These are phyloP conservation scores for Hanseniaspora jakobsenii DNA, from an alignment of 805 yeast species.

Conservation along the genomic window DNA sequence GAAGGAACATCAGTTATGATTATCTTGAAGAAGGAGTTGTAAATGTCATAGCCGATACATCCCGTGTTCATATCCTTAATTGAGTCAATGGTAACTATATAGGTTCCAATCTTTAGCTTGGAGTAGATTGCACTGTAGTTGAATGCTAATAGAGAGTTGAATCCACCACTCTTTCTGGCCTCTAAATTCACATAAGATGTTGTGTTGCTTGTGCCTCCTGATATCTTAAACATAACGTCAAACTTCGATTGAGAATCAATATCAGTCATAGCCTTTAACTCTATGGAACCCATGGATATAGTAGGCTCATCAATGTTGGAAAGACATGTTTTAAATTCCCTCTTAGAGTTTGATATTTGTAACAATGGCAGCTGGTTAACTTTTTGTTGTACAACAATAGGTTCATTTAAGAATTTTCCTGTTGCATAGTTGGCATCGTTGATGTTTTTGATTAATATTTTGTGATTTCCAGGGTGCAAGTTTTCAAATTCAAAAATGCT, in stretches of 20 bases:
- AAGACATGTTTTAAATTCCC: conserved; percentile 39
- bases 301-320: conserved; percentile 28
- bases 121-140: conserved; percentile 36
- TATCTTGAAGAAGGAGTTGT: conserved; percentile 39
- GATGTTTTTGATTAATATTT: conserved; percentile 47
- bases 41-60: conserved; percentile 41
- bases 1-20: conserved; percentile 68
- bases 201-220: conserved; percentile 1
- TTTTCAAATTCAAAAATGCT: conserved; percentile 38
- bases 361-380: conserved; percentile 56
- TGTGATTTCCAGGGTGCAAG: conserved; percentile 46
- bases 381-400: conserved; percentile 35
- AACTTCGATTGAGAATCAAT: conserved; percentile 51
- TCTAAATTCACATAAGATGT: conserved; percentile 24
- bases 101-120: conserved; percentile 56
- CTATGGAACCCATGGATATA: conserved; percentile 37
- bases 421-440: conserved; percentile 52
- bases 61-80: conserved; percentile 54
- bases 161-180: no score
- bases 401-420: conserved; percentile 26
- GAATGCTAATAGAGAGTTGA: conserved; percentile 21
- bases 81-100: conserved; percentile 44
- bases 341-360: conserved; percentile 34
- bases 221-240: conserved; percentile 36
- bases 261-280: conserved; percentile 31